These are phyloP conservation scores for Candida pseudocylindracea DNA, from an alignment of 1,139 yeast species.

Conservation along the genomic window DNA sequence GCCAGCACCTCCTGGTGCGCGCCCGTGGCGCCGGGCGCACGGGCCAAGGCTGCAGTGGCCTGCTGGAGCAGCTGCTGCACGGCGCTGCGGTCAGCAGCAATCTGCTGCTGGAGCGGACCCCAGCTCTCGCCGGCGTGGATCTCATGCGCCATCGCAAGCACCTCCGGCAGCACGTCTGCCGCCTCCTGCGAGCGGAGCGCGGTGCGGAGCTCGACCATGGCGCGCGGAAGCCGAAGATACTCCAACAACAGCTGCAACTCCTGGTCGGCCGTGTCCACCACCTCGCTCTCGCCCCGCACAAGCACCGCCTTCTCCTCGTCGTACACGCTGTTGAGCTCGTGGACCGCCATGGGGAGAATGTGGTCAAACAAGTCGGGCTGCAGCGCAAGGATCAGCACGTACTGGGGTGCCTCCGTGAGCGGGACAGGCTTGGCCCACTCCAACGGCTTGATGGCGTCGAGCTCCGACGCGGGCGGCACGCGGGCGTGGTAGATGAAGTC, in stretches of 20 bases:
- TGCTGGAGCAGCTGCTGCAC: too few relatives aligned
- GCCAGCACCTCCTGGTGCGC: too few relatives aligned
- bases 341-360: slow-evolving; percentile 71
- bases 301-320: slow-evolving; percentile 77
- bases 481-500: slow-evolving; percentile 72
- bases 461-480: slow-evolving; percentile 23
- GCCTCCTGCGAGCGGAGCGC: slow-evolving; percentile 4
- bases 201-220: slow-evolving; percentile 32
- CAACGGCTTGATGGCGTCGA: slow-evolving; percentile 32
- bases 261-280: slow-evolving; percentile 57
- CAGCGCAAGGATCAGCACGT: slow-evolving; percentile 25
- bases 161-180: too few relatives aligned
- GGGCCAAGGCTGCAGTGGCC: too few relatives aligned
- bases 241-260: slow-evolving; percentile 63
- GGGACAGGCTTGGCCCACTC: slow-evolving; percentile 55
- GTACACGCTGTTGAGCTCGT: slow-evolving; percentile 68
- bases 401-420: slow-evolving; percentile 14
- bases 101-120: too few relatives aligned
- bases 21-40: too few relatives aligned
- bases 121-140: too few relatives aligned
- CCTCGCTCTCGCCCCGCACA: slow-evolving; percentile 53
- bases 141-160: too few relatives aligned
- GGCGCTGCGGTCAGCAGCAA: too few relatives aligned
- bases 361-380: slow-evolving; percentile 42
- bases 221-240: slow-evolving; percentile 52